Evolutionary conservation across 352 stramenopile genomes (phyloP), one percentile per base, ranked within the genome.

Genomic region (Phytophthora citricola): DNA sequence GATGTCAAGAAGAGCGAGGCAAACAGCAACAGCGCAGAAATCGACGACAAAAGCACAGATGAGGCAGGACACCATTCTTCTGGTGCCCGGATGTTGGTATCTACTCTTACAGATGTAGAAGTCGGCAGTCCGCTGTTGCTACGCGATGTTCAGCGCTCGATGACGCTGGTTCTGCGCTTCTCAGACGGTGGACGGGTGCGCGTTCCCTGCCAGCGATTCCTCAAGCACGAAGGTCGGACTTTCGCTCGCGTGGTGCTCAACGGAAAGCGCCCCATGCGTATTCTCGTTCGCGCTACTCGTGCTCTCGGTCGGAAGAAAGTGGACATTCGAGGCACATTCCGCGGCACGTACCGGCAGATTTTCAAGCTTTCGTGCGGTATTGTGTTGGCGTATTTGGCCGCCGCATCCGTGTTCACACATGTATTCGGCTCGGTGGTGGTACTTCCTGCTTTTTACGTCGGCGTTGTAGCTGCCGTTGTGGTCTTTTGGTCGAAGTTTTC

Each of bases 401-500:
- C 55, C 4, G 75, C 79, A 26, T 88, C 74, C 24, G 66, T 86
- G 15, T 75, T 85, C 27, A 90, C 70, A 27, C 78, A 81, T 34
- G 46, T 91, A 5, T 79, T 91, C 46, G 68, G 73, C 0, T 76
- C 75, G 5, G 66, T 76, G 6, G 80, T 90, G 20, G 73, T 87
- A 26, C 68, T 91, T 14, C 78, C 81, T 9, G 78, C 80, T 2
- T 49, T 89, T 32, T 90, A 88, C 46, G 56, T 87, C 4, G 82
- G 81, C 1, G 44, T 78, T 29, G 58, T 59, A 15, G 72, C 73
- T 29, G 75, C 74, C 12, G 41, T 86, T 6, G 55, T 66, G 14
- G 78, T 90, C 34, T 89, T 93, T 44, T 87, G 14, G 59, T 90
- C 5, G 80, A 93, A 50, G 68, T 89, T 1, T 81, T 88, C 57